phyloP scores from a whole-genome alignment of 306 rosid genomes.

The Pachyrhizus erosus region DNA sequence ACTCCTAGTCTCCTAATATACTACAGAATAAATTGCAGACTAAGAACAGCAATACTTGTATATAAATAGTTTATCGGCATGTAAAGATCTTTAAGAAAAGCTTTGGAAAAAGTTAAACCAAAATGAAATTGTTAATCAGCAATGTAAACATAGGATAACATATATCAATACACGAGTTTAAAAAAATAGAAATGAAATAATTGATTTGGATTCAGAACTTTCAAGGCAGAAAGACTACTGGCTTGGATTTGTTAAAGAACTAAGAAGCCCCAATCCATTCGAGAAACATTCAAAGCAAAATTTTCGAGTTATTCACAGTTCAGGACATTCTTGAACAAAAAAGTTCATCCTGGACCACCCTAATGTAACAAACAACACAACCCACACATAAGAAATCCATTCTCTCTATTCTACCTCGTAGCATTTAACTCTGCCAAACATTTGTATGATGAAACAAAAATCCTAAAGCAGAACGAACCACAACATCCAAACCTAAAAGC shows the following conservation, averaged over 20 bases:
- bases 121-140: neutral
- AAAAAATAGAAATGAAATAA: neutral
- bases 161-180: neutral
- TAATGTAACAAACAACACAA: neutral
- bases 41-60: neutral
- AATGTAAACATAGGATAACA: neutral
- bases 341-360: slow-evolving; percentile 3
- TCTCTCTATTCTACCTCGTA: neutral
- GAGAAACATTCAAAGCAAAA: neutral
- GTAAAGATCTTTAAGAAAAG: neutral
- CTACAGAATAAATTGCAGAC: too few species aligned
- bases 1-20: neutral
- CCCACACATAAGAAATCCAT: neutral
- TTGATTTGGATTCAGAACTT: neutral
- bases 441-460: neutral
- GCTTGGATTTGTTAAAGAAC: too few species aligned
- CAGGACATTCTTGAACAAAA: too few species aligned
- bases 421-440: neutral
- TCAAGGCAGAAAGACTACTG: neutral
- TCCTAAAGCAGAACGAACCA: neutral
- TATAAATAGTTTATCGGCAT: neutral
- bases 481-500: neutral
- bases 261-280: too few species aligned
- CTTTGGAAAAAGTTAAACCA: neutral
- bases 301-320: too few species aligned